Conservation (phyloP, 208 protist species). For the Leishmania guyanensis region DNA sequence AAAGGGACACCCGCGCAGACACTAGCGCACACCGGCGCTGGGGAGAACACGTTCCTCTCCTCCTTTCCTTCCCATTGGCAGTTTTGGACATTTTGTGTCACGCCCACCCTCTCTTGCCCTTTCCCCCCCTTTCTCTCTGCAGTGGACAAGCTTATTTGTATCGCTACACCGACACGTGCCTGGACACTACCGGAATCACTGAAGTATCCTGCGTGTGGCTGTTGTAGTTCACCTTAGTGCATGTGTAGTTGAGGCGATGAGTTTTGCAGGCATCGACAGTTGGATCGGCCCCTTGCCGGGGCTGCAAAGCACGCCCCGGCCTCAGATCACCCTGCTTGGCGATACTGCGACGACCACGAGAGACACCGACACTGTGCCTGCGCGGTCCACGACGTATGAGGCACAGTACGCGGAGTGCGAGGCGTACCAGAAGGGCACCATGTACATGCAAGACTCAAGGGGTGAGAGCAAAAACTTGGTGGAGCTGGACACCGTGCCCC, state of each 20-base stretch:
- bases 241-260: conserved; percentile 9
- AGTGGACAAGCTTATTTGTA: not conserved
- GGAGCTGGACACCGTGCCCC: conserved; percentile 48
- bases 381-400: conserved; percentile 72
- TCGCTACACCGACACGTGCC: not conserved
- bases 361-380: conserved; percentile 48
- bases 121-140: not conserved
- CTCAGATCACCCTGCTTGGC: conserved; percentile 43
- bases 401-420: conserved; percentile 52
- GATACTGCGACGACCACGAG: conserved; percentile 37
- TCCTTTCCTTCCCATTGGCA: not conserved
- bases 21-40: not conserved
- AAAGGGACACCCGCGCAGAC: not conserved
- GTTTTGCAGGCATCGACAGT: conserved; percentile 25
- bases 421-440: conserved; percentile 51
- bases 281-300: conserved; percentile 32
- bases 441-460: conserved; percentile 71
- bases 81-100: not conserved
- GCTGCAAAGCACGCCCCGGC: conserved; percentile 12
- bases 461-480: conserved; percentile 32
- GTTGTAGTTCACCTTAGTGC: too few relatives aligned
- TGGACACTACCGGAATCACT: not conserved
- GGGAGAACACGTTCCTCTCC: too few relatives aligned
- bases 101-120: not conserved
- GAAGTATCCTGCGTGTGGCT: not conserved